Conservation (phyloP, 306 rosid species). For the Cicer chorassanicum region DNA sequence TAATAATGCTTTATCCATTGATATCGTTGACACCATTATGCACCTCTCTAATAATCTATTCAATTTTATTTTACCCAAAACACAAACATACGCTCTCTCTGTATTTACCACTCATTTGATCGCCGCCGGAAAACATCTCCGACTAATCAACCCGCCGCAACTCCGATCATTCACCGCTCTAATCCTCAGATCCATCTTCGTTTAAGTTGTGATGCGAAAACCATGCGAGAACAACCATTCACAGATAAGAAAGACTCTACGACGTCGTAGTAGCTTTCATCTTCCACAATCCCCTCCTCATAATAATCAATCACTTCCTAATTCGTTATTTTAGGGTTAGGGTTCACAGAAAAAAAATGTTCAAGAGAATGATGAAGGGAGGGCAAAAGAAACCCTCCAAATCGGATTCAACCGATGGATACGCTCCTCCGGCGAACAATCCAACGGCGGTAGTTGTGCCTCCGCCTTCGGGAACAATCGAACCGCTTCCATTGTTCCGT, state of each 20-base stretch:
- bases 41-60: neutral
- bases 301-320: constrained; percentile 36
- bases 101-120: neutral
- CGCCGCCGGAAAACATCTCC: constrained; percentile 16
- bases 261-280: constrained; percentile 40
- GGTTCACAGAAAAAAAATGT: constrained; percentile 63
- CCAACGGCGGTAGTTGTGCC: constrained; percentile 39
- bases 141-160: neutral
- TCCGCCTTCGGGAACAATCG: constrained; percentile 70
- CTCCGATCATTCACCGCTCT: neutral
- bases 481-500: constrained; percentile 70
- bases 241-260: constrained; percentile 42
- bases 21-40: neutral
- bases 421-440: constrained; percentile 52
- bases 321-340: constrained; percentile 63
- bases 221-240: constrained; percentile 7
- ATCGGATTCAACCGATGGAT: constrained; percentile 67
- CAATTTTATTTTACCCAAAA: neutral
- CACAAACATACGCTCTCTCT: constrained; percentile 6
- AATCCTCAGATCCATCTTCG: constrained; percentile 51
- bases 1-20: constrained; percentile 10
- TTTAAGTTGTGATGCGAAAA: constrained; percentile 48
- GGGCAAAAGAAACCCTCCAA: constrained; percentile 89
- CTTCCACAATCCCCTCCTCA: constrained; percentile 36
- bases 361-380: constrained; percentile 85